Evolutionary conservation across 805 yeast species (phyloP), one percentile per base, ranked within the genome.

Genomic region (Cyberlindnera veronae): DNA sequence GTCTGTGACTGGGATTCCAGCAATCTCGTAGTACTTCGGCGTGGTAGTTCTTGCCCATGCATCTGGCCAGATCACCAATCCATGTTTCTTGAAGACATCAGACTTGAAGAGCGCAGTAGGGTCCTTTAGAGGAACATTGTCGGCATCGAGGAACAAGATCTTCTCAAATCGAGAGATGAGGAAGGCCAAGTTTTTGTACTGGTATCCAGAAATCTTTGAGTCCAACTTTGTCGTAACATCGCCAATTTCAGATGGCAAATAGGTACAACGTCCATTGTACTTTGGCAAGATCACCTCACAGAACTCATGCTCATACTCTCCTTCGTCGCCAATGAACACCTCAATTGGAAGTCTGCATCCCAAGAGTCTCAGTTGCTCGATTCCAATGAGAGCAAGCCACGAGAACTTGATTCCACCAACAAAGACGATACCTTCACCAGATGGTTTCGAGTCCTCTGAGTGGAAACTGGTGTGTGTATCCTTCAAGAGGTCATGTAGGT

Each of bases 381-480:
- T 71, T 8, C 83, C 77, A 17, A 81, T 65, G 29, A 84, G 61
- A 13, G 86, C 72, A 44, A 80, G 69, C 76, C 90, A 84, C 46
- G 84, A 79, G 60, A 79, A 82, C 47, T 73, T 75, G 3, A 86
- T 86, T 30, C 93, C 93, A 16, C 89, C 90, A 27, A 84, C 88
- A 55, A 69, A 77, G 26, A 74, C 91, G 20, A 79, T 70, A 2
- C 85, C 85, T 22, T 70, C 67, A 2, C 76, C 72, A 36, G 64
- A 63, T 3, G 63, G 50, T 8, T 48, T 49, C 8, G 61, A 38
- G 3, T 58, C 21, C 11, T 52, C 54, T 6, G 34, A 36, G 34
- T 50, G 51, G 16, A 66, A 69, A 42, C 60, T 59, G 16, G 52
- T 57, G 17, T 76, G 69, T 36, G 65, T 63, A 4, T 77, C 70